Evolutionary conservation across 768 basidiomycete genomes (phyloP).

Genomic region (Scleroderma bovista): DNA sequence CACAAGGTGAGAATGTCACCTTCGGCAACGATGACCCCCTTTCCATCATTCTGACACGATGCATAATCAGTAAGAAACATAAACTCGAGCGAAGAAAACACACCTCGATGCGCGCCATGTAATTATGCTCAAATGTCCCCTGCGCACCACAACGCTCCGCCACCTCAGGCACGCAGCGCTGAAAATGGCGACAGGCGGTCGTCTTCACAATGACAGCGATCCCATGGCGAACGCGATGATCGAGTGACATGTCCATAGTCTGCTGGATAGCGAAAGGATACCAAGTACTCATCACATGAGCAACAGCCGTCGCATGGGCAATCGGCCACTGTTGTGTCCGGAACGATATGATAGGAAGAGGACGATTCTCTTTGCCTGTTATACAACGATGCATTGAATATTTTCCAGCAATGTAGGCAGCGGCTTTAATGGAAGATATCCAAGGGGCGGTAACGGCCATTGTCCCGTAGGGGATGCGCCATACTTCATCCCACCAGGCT

Average conservation of each 20-base stretch:
- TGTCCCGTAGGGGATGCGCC: conserved; percentile 51
- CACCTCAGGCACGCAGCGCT: conserved; percentile 45
- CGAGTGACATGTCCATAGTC: conserved; percentile 34
- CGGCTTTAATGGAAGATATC: conserved; percentile 47
- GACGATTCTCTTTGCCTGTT: conserved; percentile 36
- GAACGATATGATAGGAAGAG: conserved; percentile 54
- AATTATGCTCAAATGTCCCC: conserved; percentile 60
- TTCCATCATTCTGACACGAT: conserved; percentile 31
- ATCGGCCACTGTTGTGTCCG: conserved; percentile 63
- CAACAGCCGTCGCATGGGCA: conserved; percentile 45
- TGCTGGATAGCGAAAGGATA: conserved; percentile 34
- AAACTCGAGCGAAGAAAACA: conserved; percentile 10
- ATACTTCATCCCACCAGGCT: conserved; percentile 52
- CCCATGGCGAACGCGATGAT: conserved; percentile 48
- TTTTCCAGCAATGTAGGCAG: conserved; percentile 50
- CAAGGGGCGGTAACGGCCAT: conserved; percentile 45
- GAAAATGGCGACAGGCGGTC: conserved; percentile 48
- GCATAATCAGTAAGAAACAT: neutral
- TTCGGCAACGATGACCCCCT: conserved; percentile 56
- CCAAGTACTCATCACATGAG: conserved; percentile 47
- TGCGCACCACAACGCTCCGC: conserved; percentile 64
- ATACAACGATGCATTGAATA: conserved; percentile 54
- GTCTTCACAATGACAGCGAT: conserved; percentile 54
- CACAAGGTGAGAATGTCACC: conserved; percentile 46
- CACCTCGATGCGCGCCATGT: conserved; percentile 52